Percentiles rank a stretch among this genome's conserved stretches.
phyloP scores from a whole-genome alignment of 2,329 filamentous ascomycete species.

The Pezicula rhizophila region DNA sequence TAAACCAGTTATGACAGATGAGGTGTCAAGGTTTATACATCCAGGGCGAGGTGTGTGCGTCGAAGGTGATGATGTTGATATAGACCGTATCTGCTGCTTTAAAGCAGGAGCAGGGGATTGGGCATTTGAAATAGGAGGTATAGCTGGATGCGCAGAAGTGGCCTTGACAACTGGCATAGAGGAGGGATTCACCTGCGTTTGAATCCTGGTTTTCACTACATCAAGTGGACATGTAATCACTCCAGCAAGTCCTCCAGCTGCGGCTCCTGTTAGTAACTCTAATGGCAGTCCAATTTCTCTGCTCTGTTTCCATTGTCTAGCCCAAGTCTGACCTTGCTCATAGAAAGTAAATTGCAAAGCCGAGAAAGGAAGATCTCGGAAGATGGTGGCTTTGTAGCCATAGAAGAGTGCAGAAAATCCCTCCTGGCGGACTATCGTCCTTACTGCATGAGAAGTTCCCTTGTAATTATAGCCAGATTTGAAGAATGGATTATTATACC shows the following conservation, averaged over 20 bases:
- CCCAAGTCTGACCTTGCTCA: constrained; percentile 83
- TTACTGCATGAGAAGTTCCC: constrained; percentile 74
- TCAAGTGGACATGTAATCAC: constrained; percentile 94
- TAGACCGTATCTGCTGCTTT: constrained; percentile 57
- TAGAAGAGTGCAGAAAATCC: constrained; percentile 84
- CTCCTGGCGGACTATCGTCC: constrained; percentile 78
- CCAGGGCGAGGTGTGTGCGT: constrained; percentile 76
- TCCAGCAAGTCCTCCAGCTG: constrained; percentile 86
- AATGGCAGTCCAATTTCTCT: constrained; percentile 79
- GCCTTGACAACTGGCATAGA: constrained; percentile 21
- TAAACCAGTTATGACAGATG: constrained; percentile 79
- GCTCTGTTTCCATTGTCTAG: constrained; percentile 70
- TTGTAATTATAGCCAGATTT: constrained; percentile 94
- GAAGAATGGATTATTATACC: constrained; percentile 92
- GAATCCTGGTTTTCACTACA: constrained; percentile 93
- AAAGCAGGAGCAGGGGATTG: constrained; percentile 26
- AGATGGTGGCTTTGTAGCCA: constrained; percentile 94
- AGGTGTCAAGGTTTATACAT: constrained; percentile 76
- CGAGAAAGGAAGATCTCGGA: constrained; percentile 90
- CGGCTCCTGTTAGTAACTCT: constrained; percentile 83
- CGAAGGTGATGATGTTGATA: constrained; percentile 85
- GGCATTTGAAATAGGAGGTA: constrained; percentile 21
- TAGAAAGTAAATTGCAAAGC: constrained; percentile 97
- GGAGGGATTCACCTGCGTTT: constrained; percentile 71
- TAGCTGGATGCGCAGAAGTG: constrained; percentile 15